Conservation (phyloP, 345 rosid genomes). For the Bruguiera parviflora region DNA sequence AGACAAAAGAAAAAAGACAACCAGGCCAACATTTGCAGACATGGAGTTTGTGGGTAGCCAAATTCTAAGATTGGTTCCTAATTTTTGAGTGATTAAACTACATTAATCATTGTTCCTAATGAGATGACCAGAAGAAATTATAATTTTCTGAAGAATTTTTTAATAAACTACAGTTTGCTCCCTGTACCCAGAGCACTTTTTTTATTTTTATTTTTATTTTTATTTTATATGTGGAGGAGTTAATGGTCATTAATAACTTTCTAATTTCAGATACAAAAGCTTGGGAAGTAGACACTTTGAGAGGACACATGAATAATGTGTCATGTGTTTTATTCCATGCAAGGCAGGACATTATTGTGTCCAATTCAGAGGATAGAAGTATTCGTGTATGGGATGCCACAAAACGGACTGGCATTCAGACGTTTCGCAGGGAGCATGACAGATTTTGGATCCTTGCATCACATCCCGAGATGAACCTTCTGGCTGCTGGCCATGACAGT, state of each 20-base stretch:
- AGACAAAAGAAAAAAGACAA: too few relatives aligned
- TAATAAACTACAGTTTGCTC: not conserved
- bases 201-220: not conserved
- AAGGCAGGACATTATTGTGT: conserved; percentile 92
- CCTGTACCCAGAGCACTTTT: not conserved
- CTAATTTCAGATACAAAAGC: conserved; percentile 85
- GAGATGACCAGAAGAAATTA: not conserved
- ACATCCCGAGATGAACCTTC: conserved; percentile 92
- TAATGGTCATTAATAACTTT: not conserved
- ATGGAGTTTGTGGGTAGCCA: not conserved
- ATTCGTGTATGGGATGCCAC: conserved; percentile 98
- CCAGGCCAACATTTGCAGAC: too few relatives aligned
- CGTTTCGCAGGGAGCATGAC: conserved; percentile 94
- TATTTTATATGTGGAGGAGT: not conserved
- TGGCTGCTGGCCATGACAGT: conserved; percentile 97
- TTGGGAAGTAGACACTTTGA: conserved; percentile 97
- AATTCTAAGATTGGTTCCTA: not conserved
- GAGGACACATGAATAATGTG: conserved; percentile 95
- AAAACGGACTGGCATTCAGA: conserved; percentile 82
- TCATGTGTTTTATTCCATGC: conserved; percentile 95
- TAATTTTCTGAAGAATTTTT: not conserved
- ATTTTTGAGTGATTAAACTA: not conserved
- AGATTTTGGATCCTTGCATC: conserved; percentile 91
- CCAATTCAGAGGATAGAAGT: conserved; percentile 93
- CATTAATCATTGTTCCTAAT: not conserved